Evolutionary conservation across 208 protist genomes (phyloP).

Genomic region (Angomonas deanei): DNA sequence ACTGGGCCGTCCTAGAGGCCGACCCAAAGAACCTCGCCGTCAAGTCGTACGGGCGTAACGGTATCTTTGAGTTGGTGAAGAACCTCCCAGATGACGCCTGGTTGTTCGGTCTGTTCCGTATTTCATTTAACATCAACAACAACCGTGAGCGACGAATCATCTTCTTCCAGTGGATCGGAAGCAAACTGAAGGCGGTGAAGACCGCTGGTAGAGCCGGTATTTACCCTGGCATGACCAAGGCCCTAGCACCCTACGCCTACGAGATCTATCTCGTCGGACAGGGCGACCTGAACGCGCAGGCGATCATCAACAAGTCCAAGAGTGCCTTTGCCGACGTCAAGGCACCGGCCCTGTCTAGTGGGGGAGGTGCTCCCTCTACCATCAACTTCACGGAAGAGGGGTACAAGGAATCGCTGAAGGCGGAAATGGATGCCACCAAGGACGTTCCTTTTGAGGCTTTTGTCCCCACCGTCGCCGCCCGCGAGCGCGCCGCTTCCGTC

Average conservation of each 20-base stretch:
- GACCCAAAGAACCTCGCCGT: slow-evolving; percentile 38
- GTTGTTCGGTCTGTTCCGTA: slow-evolving; percentile 79
- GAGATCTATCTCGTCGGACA: slow-evolving; percentile 74
- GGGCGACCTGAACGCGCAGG: slow-evolving; percentile 50
- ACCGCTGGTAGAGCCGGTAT: slow-evolving; percentile 16
- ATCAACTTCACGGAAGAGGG: neutral
- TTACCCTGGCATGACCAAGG: slow-evolving; percentile 59
- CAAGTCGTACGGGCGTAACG: slow-evolving; percentile 43
- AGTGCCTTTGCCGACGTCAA: slow-evolving; percentile 35
- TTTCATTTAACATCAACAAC: slow-evolving; percentile 43
- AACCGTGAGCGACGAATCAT: slow-evolving; percentile 46
- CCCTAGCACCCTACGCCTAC: slow-evolving; percentile 50
- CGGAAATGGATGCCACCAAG: slow-evolving; percentile 8
- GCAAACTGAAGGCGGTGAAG: slow-evolving; percentile 42
- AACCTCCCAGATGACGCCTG: slow-evolving; percentile 65
- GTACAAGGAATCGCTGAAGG: neutral
- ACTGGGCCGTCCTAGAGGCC: slow-evolving; percentile 74
- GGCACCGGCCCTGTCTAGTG: slow-evolving; percentile 1
- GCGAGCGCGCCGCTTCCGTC: slow-evolving; percentile 3
- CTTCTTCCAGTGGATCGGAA: slow-evolving; percentile 85
- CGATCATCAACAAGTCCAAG: slow-evolving; percentile 69
- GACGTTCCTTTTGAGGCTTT: slow-evolving; percentile 18
- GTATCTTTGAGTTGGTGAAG: slow-evolving; percentile 74
- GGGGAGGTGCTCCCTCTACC: neutral
- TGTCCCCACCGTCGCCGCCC: slow-evolving; percentile 9